Conservation (phyloP, 768 basidiomycete species). For the Tylopilus balloui region DNA sequence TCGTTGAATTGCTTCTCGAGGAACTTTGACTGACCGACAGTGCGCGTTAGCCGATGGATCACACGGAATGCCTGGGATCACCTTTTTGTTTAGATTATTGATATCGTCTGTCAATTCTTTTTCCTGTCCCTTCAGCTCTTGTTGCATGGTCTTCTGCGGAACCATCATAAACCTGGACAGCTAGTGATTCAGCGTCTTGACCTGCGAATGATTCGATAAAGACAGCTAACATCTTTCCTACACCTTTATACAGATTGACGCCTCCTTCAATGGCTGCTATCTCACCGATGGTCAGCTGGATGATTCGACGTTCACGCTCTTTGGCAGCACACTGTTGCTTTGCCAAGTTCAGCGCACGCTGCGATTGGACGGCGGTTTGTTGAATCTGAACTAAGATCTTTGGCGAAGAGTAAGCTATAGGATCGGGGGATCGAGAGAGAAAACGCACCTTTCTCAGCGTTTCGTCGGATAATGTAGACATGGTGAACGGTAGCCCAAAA, state of each 20-base stretch:
- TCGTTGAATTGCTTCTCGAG: conserved; percentile 92
- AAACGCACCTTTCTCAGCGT: conserved; percentile 68
- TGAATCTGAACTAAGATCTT: conserved; percentile 94
- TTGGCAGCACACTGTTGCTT: conserved; percentile 74
- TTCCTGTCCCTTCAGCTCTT: conserved; percentile 68
- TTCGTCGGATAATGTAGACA: conserved; percentile 69
- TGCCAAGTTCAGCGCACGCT: conserved; percentile 68
- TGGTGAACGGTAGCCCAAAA: conserved; percentile 18
- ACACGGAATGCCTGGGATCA: conserved; percentile 22
- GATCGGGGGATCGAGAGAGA: background rate
- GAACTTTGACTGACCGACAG: conserved; percentile 65
- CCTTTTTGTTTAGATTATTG: conserved; percentile 80
- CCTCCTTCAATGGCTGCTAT: conserved; percentile 64
- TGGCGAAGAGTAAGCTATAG: conserved; percentile 17
- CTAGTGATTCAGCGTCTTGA: background rate
- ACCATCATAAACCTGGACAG: conserved; percentile 81
- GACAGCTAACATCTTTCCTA: conserved; percentile 80
- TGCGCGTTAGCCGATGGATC: background rate
- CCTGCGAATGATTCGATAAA: background rate
- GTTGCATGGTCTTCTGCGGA: conserved; percentile 75
- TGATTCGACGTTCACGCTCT: conserved; percentile 84
- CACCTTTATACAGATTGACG: conserved; percentile 87
- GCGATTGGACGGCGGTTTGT: conserved; percentile 82
- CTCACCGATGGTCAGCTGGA: conserved; percentile 86
- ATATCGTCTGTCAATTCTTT: conserved; percentile 85